Evolutionary conservation across 129 eudicot species (phyloP), one percentile per base, ranked within the genome.

Genomic region (sunflower (Helianthus annuus)): DNA sequence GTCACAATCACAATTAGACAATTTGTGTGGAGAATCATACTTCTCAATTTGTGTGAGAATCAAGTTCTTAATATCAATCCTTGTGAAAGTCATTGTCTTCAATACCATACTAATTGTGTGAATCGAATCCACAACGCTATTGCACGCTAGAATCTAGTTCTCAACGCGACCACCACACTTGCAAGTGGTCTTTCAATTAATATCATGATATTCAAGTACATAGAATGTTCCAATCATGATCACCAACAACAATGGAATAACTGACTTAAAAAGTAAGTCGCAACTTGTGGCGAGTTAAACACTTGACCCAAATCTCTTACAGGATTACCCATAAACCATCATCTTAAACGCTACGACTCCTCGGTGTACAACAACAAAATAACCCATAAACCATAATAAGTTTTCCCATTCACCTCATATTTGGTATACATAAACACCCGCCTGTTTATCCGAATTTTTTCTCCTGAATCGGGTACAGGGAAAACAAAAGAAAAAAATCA

Each of bases 331-430:
- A 2, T 32, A 32, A 32, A 32, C 36, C 36, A 32, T 32, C 36
- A 32, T 32, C 2, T 32, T 32, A 3, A 32, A 32, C 4, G 36
- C 66, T 77, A 51, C 70, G 48, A 62, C 64, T 63, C 71, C 51
- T 53, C 56, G 16, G 61, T 78, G 70, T 71, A 53, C 8, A 49
- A 62, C 36, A 63, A 68, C n/a, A 66, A 9, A 59, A 49, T 48
- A 14, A 69, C 42, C 36, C 75, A 76, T 77, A 70, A 78, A 52
- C 60, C 73, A 44, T 71, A 64, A 56, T 44, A 71, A 40, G 27
- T 76, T 68, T 74, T 68, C 61, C 80, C 77, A 56, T 71, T 46
- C 77, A 53, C 61, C 77, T 78, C 82, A 71, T 54, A 64, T 73
- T 32, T 38, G 54, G 60, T 73, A 73, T 73, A 61, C 70, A 73